Conservation (phyloP, 495 filamentous ascomycete species). For the Aspergillus wentii region DNA sequence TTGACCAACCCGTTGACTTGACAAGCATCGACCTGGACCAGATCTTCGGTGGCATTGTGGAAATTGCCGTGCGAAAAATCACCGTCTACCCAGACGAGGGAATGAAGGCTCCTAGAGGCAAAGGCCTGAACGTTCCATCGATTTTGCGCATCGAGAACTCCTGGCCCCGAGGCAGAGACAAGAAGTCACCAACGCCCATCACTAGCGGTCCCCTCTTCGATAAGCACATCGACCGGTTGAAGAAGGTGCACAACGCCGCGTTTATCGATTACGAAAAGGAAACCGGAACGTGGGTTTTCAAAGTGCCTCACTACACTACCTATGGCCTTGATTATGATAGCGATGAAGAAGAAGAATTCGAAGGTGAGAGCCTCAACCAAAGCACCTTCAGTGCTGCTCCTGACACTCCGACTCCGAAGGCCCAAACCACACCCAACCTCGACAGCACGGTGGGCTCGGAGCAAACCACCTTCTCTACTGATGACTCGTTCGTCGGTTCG, state of each 20-base stretch:
- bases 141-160: slow-evolving; percentile 82
- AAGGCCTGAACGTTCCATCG: slow-evolving; percentile 87
- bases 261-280: slow-evolving; percentile 73
- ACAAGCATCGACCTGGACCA: slow-evolving; percentile 64
- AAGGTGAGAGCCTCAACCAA: slow-evolving; percentile 45
- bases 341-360: slow-evolving; percentile 59
- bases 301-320: slow-evolving; percentile 89
- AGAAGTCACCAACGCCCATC: slow-evolving; percentile 46
- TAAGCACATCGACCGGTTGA: slow-evolving; percentile 79
- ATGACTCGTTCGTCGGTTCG: slow-evolving; percentile 42
- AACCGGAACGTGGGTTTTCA: slow-evolving; percentile 85
- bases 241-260: slow-evolving; percentile 68
- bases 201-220: slow-evolving; percentile 56
- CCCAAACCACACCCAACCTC: slow-evolving; percentile 24
- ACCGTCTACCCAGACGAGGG: slow-evolving; percentile 77
- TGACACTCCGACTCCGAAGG: slow-evolving; percentile 54
- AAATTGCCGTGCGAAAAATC: slow-evolving; percentile 65
- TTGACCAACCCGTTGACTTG: slow-evolving; percentile 78
- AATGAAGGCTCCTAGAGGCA: slow-evolving; percentile 75
- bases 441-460: slow-evolving; percentile 38
- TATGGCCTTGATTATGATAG: slow-evolving; percentile 90
- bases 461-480: slow-evolving; percentile 44
- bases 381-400: slow-evolving; percentile 56
- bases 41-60: slow-evolving; percentile 67
- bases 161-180: slow-evolving; percentile 71